These are phyloP conservation scores for Aspergillus versicolor DNA, from an alignment of 2,329 filamentous ascomycete genomes.

Conservation along the genomic window DNA sequence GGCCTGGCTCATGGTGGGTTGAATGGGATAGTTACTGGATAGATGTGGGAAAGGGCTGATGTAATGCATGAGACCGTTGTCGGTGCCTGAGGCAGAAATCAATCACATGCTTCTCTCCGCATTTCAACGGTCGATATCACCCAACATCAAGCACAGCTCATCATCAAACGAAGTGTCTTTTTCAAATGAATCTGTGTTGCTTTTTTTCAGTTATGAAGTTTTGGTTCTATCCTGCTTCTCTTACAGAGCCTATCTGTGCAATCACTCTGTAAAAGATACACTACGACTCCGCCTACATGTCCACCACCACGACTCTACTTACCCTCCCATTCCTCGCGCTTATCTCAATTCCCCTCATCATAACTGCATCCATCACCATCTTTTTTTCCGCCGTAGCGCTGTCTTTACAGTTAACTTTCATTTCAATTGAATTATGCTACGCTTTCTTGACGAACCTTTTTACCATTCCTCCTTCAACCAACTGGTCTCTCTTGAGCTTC, in stretches of 20 bases:
- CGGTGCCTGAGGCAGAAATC: conserved; percentile 1
- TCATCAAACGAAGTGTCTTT: not conserved
- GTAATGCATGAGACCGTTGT: not conserved
- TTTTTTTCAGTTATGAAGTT: not conserved
- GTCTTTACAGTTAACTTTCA: conserved; percentile 58
- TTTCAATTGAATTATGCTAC: conserved; percentile 63
- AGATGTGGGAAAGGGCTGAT: not conserved
- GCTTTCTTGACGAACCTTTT: conserved; percentile 60
- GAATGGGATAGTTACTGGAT: not conserved
- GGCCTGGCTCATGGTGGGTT: not conserved
- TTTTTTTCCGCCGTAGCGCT: conserved; percentile 62
- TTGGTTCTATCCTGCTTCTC: not conserved
- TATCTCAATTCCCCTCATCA: conserved; percentile 61
- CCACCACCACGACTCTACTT: conserved; percentile 38
- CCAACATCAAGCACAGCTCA: not conserved
- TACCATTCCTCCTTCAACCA: conserved; percentile 30
- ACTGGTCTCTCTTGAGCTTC: conserved; percentile 30
- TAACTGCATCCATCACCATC: conserved; percentile 65
- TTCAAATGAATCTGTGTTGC: not conserved
- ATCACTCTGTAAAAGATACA: not conserved
- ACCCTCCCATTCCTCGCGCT: conserved; percentile 63
- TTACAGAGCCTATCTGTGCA: conserved; percentile 1
- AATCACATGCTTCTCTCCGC: conserved; percentile 11
- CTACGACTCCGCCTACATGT: conserved; percentile 24
- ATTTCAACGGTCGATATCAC: not conserved